Evolutionary conservation across 257 asterid genomes (phyloP), one percentile per base, ranked within the genome.

Genomic region (Agastache rugosa): DNA sequence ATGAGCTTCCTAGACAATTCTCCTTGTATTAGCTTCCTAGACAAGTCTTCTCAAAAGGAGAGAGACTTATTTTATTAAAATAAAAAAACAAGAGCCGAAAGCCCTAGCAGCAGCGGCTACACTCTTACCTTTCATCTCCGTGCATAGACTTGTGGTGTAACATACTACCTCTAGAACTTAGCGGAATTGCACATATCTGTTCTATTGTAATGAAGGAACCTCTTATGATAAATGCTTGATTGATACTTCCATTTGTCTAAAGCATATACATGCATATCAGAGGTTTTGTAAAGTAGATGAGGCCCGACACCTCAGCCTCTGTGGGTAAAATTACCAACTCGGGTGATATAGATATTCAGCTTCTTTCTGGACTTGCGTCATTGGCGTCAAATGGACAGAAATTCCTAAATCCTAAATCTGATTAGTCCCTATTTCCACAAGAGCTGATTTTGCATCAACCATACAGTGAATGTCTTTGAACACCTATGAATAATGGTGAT

Each of bases 211-310:
- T 63, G 31, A 16, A 62, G 39, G 53, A 54, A 51, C 68, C 47
- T 11, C 16, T 23, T 10, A 42, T 22, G 48, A 8, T 29, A 22
- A 37, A 19, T 56, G 35, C 15, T 51, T 11, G 20, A 42, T 44
- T 11, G 53, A 51, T 66, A 50, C 65, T 59, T 34, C 17, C n/a
- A 34, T 15, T 8, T 62, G 3, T 35, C 58, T 9, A 16, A 35
- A 58, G 67, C 62, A 48, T 55, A 48, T 20, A 5, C 12, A 35
- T 47, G 37, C 60, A 51, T 22, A 23, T 74, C 37, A 19, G 53
- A 54, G 14, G 72, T 60, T 69, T 54, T 48, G 19, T 22, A 11
- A 51, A 47, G 34, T 67, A 41, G 68, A 10, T 41, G 47, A 61
- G 19, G 23, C 62, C 39, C 31, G 44, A 63, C 15, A 54, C 59